Evolutionary conservation across 163 green algal species (phyloP).

Genomic region (Scenedesmus sp.): DNA sequence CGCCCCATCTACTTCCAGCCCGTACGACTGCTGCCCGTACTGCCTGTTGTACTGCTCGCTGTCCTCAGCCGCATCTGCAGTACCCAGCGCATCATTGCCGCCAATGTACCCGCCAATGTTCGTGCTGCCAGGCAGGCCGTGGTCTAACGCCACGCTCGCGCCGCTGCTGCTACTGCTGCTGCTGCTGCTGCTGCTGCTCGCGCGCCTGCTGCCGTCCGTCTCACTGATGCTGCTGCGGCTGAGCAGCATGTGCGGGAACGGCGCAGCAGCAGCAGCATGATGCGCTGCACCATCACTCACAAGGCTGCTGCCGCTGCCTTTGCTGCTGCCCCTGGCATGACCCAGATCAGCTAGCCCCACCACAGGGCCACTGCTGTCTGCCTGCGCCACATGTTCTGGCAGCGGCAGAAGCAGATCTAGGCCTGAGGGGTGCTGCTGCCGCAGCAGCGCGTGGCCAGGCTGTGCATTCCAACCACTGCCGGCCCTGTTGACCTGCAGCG

Average conservation of each 20-base stretch:
- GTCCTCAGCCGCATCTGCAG: neutral
- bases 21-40: neutral
- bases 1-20: slow-evolving; percentile 35
- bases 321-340: neutral
- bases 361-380: neutral
- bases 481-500: neutral
- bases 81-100: neutral
- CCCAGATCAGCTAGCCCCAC: neutral
- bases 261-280: neutral
- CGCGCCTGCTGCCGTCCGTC: slow-evolving; percentile 3
- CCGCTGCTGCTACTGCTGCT: slow-evolving; percentile 13
- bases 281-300: neutral
- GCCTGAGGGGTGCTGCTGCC: neutral
- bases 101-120: slow-evolving; percentile 27
- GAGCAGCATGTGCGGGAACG: neutral
- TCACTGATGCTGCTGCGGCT: neutral
- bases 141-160: neutral
- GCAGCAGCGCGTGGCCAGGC: neutral
- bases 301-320: slow-evolving; percentile 11
- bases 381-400: neutral
- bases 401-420: slow-evolving; percentile 20
- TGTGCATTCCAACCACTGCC: neutral
- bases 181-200: slow-evolving; percentile 21
- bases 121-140: slow-evolving; percentile 29
- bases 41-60: neutral